phyloP scores from a whole-genome alignment of 768 basidiomycete genomes.

The Podaxis mareebaensis region DNA sequence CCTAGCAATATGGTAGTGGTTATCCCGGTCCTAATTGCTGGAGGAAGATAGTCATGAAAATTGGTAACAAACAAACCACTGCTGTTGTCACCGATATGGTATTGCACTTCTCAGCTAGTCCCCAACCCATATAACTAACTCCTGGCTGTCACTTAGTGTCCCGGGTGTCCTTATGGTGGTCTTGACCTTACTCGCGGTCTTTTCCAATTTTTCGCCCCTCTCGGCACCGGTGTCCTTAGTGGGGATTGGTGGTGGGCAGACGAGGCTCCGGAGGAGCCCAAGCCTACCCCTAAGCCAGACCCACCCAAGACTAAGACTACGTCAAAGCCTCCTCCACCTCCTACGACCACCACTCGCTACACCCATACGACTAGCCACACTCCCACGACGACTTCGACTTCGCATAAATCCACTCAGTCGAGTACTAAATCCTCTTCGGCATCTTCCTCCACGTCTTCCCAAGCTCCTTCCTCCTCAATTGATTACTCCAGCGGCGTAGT shows the following conservation, averaged over 20 bases:
- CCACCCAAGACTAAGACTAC: conserved; percentile 23
- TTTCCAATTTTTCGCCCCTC: conserved; percentile 58
- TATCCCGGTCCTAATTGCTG: conserved; percentile 71
- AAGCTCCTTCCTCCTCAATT: conserved; percentile 7
- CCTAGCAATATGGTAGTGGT: conserved; percentile 43
- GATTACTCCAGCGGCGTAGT: neutral
- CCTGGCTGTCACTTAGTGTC: conserved; percentile 44
- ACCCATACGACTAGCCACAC: neutral
- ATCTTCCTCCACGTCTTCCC: conserved; percentile 13
- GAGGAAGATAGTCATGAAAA: conserved; percentile 58
- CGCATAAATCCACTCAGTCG: conserved; percentile 11
- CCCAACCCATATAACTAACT: neutral
- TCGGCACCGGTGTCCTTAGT: conserved; percentile 53
- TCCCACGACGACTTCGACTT: conserved; percentile 12
- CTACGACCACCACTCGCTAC: conserved; percentile 19
- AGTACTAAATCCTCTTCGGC: conserved; percentile 16
- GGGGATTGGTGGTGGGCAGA: conserved; percentile 57
- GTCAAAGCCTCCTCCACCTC: conserved; percentile 24
- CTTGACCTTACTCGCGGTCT: conserved; percentile 71
- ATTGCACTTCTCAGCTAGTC: neutral
- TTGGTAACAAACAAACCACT: conserved; percentile 54
- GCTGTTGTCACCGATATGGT: conserved; percentile 71
- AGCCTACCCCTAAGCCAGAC: conserved; percentile 13
- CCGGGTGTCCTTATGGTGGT: conserved; percentile 62
- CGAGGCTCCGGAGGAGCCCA: conserved; percentile 2